Percentiles rank a stretch among this genome's conserved stretches.
phyloP scores from a whole-genome alignment of 2,329 filamentous ascomycete species.

The Setomelanomma holmii region DNA sequence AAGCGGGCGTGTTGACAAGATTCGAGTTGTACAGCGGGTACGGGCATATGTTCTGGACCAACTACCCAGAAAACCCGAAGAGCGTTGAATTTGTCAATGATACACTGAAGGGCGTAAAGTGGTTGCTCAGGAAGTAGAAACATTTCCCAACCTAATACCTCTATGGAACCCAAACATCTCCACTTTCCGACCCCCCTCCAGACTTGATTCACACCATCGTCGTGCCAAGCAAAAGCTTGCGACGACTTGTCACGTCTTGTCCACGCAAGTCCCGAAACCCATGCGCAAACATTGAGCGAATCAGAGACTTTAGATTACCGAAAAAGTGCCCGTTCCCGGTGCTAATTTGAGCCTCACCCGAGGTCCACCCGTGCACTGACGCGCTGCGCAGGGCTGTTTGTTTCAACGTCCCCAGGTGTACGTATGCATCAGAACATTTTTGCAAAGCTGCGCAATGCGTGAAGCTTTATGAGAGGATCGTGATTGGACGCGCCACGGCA shows the following conservation, averaged over 20 bases:
- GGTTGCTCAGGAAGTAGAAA: conserved; percentile 35
- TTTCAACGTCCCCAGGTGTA: neutral
- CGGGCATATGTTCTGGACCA: conserved; percentile 54
- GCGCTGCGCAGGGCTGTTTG: too few species aligned
- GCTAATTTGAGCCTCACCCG: neutral
- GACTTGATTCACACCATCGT: neutral
- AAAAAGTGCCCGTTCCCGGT: neutral
- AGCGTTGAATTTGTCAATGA: conserved; percentile 35
- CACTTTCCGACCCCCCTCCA: neutral
- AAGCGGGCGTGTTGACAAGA: conserved; percentile 49
- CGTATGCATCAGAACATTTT: neutral
- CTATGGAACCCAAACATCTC: too few species aligned
- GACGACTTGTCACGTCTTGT: neutral
- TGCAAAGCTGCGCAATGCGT: neutral
- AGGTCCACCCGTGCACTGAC: neutral
- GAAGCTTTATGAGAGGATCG: neutral
- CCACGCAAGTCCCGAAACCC: neutral
- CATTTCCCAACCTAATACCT: neutral
- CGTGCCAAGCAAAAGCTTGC: neutral
- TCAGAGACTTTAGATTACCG: neutral
- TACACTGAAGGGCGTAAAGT: conserved; percentile 35
- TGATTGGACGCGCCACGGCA: neutral
- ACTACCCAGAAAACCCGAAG: conserved; percentile 35
- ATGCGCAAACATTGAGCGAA: neutral
- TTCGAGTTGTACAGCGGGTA: conserved; percentile 52